Base-by-base conservation (phyloP, 371 early-diverging fungal species). In the Mortierella sp. region DNA sequence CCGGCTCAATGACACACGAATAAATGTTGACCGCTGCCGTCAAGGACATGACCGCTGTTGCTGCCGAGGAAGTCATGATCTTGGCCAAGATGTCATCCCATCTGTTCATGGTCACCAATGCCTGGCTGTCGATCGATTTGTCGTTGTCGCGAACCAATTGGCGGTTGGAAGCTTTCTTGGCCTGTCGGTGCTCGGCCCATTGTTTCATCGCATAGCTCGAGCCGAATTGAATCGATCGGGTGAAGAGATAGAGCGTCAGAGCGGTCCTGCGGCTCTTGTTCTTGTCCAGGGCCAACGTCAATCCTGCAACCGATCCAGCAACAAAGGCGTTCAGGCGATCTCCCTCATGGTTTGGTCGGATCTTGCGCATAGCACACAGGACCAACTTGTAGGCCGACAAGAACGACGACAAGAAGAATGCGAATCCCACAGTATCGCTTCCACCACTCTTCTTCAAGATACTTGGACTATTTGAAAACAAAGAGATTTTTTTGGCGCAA, bases 361-460 rank as follows among this genome's bases (percentile, higher is more conserved):
- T 71, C 72, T 91, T 86, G 48, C 97, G 93, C 88, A 96, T 83
- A 4, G 88, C 76, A 88, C 97, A 97, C 51, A 97, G 89, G 18
- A 93, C 89, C 8, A 90, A 95, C 88, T 96, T 96, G 91, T 97
- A 97, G 11, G 93, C 86, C 46, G 95, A 93, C 44, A 96, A 91
- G 77, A 96, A 95, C 1, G 92, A 91, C 41, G 97, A 94, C 74
- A 97, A 84, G 84, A 97, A 97, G 72, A 96, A 88, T 21, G 97
- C 95, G 90, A 97, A 97, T 56, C 91, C 89, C 1, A 91, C 81
- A 2, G 97, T 97, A 84, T 97, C 97, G 74, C 91, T 89, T 81
- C 92, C 92, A 35, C 93, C 91, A 68, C 91, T 88, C 77, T 90
- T 91, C 75, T 89, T 89, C 76, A 95, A 84, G 72, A 93, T 82